These are phyloP conservation scores for Sarcomyxa edulis DNA, from an alignment of 768 basidiomycete genomes.

Conservation along the genomic window DNA sequence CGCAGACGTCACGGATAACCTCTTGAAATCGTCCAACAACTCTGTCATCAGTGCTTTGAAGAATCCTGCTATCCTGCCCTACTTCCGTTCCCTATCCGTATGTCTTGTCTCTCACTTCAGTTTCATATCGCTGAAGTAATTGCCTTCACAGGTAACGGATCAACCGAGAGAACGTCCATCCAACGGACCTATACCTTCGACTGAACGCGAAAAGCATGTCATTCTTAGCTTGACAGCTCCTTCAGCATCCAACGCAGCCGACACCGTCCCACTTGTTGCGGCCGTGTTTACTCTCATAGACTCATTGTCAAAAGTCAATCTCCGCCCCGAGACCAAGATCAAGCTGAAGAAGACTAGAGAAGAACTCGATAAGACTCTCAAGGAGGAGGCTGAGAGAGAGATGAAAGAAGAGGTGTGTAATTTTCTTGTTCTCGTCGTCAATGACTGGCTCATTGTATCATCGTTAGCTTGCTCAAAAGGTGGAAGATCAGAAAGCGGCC, in stretches of 20 bases:
- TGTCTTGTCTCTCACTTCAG: conserved; percentile 20
- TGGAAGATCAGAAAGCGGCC: conserved; percentile 65
- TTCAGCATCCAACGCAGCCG: conserved; percentile 36
- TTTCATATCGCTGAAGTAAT: conserved; percentile 5
- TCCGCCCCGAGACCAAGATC: conserved; percentile 77
- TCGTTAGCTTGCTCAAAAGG: conserved; percentile 35
- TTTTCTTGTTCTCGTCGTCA: conserved; percentile 2
- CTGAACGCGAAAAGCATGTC: conserved; percentile 65
- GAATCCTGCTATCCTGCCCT: conserved; percentile 58
- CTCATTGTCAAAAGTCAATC: conserved; percentile 44
- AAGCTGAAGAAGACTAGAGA: conserved; percentile 76
- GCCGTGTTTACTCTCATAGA: conserved; percentile 77
- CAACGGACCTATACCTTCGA: conserved; percentile 35
- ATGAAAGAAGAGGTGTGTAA: conserved; percentile 61
- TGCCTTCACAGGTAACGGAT: conserved; percentile 61
- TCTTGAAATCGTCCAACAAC: conserved; percentile 54
- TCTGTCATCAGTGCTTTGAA: conserved; percentile 52
- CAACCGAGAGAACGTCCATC: conserved; percentile 71
- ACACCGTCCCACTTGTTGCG: conserved; percentile 55
- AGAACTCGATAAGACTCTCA: conserved; percentile 63
- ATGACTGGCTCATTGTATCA: not conserved
- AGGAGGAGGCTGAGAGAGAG: conserved; percentile 60
- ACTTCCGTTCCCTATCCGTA: conserved; percentile 85
- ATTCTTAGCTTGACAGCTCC: conserved; percentile 63
- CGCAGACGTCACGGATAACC: conserved; percentile 75